These are phyloP conservation scores for Chamaenerion angustifolium DNA, from an alignment of 345 rosid species.

Conservation along the genomic window DNA sequence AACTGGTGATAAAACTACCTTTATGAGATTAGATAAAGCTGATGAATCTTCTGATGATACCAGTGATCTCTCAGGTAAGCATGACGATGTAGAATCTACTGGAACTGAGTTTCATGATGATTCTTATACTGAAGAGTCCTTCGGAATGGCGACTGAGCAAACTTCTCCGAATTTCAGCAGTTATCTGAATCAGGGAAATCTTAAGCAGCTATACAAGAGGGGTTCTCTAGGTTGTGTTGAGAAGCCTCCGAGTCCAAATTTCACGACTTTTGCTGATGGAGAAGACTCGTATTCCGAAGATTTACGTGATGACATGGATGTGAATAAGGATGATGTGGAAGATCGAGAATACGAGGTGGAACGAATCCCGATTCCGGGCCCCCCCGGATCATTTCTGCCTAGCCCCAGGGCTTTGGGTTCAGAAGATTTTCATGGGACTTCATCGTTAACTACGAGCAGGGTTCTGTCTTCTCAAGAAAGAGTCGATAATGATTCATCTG, in stretches of 20 bases:
- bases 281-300: slow-evolving; percentile 12
- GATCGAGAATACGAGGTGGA: slow-evolving; percentile 60
- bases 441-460: slow-evolving; percentile 69
- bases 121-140: no score
- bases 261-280: slow-evolving; percentile 17
- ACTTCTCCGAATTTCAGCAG: slow-evolving; percentile 2
- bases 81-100: no score
- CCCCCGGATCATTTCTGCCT: slow-evolving; percentile 92
- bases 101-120: no score
- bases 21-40: no score
- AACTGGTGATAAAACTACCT: no score
- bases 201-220: slow-evolving; percentile 21
- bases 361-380: slow-evolving; percentile 93
- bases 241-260: slow-evolving; percentile 7
- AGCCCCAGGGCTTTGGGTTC: slow-evolving; percentile 84
- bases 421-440: slow-evolving; percentile 85
- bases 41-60: no score
- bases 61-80: no score
- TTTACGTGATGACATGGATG: slow-evolving; percentile 16
- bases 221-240: slow-evolving; percentile 23
- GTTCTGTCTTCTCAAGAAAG: slow-evolving; percentile 72
- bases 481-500: slow-evolving; percentile 62
- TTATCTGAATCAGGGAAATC: slow-evolving; percentile 4
- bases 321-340: slow-evolving; percentile 25
- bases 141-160: neutral